A percentile compares a stretch with the other conserved stretches of the same genome.
Conservation (phyloP, 2,329 filamentous ascomycete genomes). For the Beauveria sp. region DNA sequence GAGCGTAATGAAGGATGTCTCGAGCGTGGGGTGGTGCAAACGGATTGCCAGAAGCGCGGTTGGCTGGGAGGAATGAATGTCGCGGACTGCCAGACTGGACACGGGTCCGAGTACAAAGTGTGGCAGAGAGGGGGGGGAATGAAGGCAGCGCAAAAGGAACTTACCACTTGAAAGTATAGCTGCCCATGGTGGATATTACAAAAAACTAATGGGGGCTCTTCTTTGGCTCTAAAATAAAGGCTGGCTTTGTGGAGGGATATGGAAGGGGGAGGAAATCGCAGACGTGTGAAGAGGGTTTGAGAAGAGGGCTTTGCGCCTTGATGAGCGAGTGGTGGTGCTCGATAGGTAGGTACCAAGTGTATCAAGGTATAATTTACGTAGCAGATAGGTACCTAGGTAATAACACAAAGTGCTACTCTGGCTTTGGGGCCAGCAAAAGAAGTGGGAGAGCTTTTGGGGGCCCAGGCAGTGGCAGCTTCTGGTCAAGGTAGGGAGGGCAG, state of each 20-base stretch:
- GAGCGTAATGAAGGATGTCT: background rate
- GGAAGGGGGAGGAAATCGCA: slow-evolving; percentile 7
- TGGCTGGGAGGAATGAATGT: background rate
- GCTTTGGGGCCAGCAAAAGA: no score
- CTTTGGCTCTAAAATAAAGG: background rate
- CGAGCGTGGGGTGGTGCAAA: background rate
- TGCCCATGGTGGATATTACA: slow-evolving; percentile 46
- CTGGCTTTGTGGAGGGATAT: slow-evolving; percentile 6
- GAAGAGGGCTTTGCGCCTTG: slow-evolving; percentile 3
- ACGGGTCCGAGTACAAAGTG: background rate
- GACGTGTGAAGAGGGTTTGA: slow-evolving; percentile 9
- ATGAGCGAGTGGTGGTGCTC: background rate
- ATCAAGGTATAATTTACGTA: no score
- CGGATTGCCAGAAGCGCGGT: slow-evolving; percentile 5
- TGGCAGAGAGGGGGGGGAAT: slow-evolving; percentile 4
- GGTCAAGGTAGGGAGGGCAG: background rate
- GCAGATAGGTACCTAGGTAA: no score
- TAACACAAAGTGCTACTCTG: no score
- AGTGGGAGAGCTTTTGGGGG: background rate
- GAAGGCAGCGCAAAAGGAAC: slow-evolving; percentile 20
- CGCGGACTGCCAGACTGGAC: background rate
- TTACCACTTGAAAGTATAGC: slow-evolving; percentile 65
- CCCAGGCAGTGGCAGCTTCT: background rate
- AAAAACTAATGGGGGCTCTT: slow-evolving; percentile 13
- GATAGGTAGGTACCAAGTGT: no score